Percentiles rank a stretch among this genome's conserved stretches.
Conservation (phyloP, 2,329 filamentous ascomycete species). For the Alternaria brassicicola region DNA sequence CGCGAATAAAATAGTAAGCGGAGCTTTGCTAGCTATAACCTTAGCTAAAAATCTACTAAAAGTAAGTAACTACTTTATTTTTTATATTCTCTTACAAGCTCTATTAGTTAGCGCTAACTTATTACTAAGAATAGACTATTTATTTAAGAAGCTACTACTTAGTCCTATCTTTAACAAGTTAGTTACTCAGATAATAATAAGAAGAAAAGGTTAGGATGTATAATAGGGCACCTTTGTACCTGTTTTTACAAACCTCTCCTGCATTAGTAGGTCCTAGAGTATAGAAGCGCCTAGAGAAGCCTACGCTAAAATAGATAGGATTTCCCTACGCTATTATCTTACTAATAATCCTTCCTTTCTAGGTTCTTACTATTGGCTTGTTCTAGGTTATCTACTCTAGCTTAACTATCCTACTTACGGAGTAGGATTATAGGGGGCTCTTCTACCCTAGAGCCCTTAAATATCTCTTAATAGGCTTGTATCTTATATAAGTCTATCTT, state of each 20-base stretch:
- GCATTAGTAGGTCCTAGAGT: slow-evolving; percentile 13
- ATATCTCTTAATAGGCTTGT: slow-evolving; percentile 17
- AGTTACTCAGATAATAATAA: slow-evolving; percentile 10
- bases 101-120: slow-evolving; percentile 16
- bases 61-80: slow-evolving; percentile 27
- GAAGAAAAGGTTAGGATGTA: slow-evolving; percentile 6
- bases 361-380: slow-evolving; percentile 14
- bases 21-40: slow-evolving; percentile 10
- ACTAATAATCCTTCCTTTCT: slow-evolving; percentile 16
- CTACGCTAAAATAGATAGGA: slow-evolving; percentile 6
- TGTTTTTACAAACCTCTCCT: slow-evolving; percentile 23
- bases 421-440: slow-evolving; percentile 4
- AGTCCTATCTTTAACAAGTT: slow-evolving; percentile 12
- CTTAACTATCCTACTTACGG: slow-evolving; percentile 1
- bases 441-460: slow-evolving; percentile 21
- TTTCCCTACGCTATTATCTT: slow-evolving; percentile 22
- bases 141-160: slow-evolving; percentile 9
- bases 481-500: slow-evolving; percentile 14
- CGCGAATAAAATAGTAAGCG: slow-evolving; percentile 2
- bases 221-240: slow-evolving; percentile 17
- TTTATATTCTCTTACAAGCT: slow-evolving; percentile 19
- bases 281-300: background rate
- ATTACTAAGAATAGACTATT: slow-evolving; percentile 4
- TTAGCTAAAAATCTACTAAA: slow-evolving; percentile 25
- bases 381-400: slow-evolving; percentile 20